phyloP scores from a whole-genome alignment of 2,329 filamentous ascomycete genomes.

The Cladophialophora immunda region DNA sequence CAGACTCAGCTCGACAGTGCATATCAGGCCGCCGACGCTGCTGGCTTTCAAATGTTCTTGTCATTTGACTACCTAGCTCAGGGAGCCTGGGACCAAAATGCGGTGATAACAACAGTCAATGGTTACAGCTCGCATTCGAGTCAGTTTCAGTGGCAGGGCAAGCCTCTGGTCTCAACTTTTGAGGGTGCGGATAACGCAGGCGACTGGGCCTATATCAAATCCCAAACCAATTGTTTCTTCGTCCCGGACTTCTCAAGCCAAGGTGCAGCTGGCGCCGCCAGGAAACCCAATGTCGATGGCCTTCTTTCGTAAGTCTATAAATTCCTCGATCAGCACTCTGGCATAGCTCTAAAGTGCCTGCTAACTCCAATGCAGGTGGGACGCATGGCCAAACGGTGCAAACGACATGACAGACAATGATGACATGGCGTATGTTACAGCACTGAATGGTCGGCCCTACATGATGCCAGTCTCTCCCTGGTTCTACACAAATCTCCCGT shows the following conservation, averaged over 20 bases:
- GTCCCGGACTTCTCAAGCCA: constrained; percentile 19
- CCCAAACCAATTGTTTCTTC: constrained; percentile 18
- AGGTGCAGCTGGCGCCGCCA: constrained; percentile 1
- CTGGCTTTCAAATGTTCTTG: constrained; percentile 13
- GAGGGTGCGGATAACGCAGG: constrained; percentile 13
- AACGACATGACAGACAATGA: constrained; percentile 19
- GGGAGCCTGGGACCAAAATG: constrained; percentile 20
- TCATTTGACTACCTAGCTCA: constrained; percentile 18
- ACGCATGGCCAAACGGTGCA: constrained; percentile 20
- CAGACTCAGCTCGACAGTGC: constrained; percentile 19
- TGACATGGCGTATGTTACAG: constrained; percentile 9
- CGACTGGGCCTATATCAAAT: constrained; percentile 22
- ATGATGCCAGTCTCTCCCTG: constrained; percentile 23
- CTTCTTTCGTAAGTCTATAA: constrained; percentile 8
- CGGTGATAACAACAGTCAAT: constrained; percentile 17
- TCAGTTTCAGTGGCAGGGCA: constrained; percentile 20
- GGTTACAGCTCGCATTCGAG: constrained; percentile 12
- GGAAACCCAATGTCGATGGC: constrained; percentile 14
- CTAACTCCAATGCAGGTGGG: not conserved
- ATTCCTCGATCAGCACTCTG: not conserved
- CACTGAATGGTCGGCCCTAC: constrained; percentile 11
- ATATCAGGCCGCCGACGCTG: constrained; percentile 13
- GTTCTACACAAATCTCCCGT: constrained; percentile 19
- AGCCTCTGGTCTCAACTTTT: constrained; percentile 17
- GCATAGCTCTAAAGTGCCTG: not conserved